Evolutionary conservation across 2,329 filamentous ascomycete genomes (phyloP), one percentile per base, ranked within the genome.

Genomic region (Colletotrichum trifolii): DNA sequence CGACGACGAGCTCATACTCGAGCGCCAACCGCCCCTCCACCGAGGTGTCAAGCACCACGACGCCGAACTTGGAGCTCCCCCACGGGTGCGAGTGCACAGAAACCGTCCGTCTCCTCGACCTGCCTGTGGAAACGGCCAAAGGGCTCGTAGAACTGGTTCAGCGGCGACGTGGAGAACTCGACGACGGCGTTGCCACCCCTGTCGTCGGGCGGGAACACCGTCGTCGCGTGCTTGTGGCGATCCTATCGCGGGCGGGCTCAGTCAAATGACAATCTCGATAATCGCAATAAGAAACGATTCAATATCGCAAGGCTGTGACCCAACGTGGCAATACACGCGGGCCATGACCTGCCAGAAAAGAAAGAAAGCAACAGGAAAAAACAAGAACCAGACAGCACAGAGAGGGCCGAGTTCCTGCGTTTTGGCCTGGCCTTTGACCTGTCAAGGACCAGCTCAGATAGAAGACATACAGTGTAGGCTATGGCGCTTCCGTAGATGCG

Each of bases 111-210:
- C 13, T 65, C 52, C 58, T 89, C 85, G 2, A 82, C 80, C 73
- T 90, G 87, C 58, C 78, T 78, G 73, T 91, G 91, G 5, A 87
- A 89, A 11, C 87, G 61, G 17, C 60, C 77, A 38, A 88, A 77
- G 0, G 89, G 89, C 3, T 91, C 77, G 70, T 90, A 91, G 73
- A 91, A 91, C 86, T 91, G 90, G 69, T 82, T 89, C 57, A 91
- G 70, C 2, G 89, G 89, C 6, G 85, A 87, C 2, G 87, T 87
- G 64, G 85, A 87, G 76, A 91, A 91, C 71, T 91, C 89, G 65
- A 90, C 86, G 5, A 91, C 83, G 0, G 79, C 74, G 3, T 76
- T 77, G 8, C 73, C 74, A 2, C 74, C 60, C 0, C 76, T 76
- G 73, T 76, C 78, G 12, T 68, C 79, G 67, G 81, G 60, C 15